Evolutionary conservation across 1,139 yeast genomes (phyloP).

Genomic region (Pneumocystis canis): DNA sequence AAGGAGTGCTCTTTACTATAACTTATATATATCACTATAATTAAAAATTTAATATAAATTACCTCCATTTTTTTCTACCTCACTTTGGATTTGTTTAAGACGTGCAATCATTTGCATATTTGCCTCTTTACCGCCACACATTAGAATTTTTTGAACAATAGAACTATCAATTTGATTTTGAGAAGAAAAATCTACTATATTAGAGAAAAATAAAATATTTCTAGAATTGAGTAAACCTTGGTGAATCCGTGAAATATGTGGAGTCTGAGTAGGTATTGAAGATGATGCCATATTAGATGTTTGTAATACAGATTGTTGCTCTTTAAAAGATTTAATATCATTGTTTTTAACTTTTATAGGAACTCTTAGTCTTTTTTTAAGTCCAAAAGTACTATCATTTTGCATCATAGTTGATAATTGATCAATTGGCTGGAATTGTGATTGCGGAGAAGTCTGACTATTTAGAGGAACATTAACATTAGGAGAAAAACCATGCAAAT

Average conservation of each 20-base stretch:
- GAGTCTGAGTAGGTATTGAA: neutral
- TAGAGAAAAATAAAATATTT: neutral
- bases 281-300: neutral
- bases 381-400: neutral
- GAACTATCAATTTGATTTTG: neutral
- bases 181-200: neutral
- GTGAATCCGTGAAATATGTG: neutral
- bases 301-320: neutral
- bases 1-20: neutral
- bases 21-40: neutral
- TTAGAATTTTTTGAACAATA: neutral
- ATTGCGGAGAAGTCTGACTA: neutral
- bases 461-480: neutral
- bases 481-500: neutral
- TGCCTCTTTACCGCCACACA: neutral
- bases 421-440: neutral
- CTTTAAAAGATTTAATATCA: neutral
- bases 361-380: neutral
- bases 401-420: neutral
- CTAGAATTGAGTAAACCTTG: neutral
- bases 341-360: neutral
- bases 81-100: neutral
- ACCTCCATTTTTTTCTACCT: neutral
- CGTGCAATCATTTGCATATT: neutral
- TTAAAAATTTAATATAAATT: neutral